Evolutionary conservation across 1,284 basidiomycete genomes (phyloP).

Genomic region (Cutaneotrichosporon mucoides): DNA sequence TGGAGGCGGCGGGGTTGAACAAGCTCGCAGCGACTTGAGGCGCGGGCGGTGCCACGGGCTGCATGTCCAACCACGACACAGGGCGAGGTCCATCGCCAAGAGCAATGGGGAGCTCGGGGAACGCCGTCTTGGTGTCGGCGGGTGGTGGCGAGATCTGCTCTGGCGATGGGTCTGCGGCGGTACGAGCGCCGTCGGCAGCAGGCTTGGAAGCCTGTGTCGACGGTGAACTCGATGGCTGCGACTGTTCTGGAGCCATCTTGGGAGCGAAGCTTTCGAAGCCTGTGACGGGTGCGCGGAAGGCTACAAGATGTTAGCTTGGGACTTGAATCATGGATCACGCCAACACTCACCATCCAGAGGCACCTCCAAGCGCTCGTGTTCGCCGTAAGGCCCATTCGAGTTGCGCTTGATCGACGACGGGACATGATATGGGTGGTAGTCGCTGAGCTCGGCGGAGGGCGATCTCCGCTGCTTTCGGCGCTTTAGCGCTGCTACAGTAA

Average conservation of each 20-base stretch:
- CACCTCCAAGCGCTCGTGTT: background rate
- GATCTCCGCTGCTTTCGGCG: background rate
- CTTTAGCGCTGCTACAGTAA: background rate
- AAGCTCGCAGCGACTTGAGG: background rate
- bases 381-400: background rate
- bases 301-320: background rate
- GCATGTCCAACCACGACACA: background rate
- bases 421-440: constrained; percentile 4
- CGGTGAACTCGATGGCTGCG: background rate
- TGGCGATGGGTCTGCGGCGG: background rate
- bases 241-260: too few species aligned
- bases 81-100: background rate
- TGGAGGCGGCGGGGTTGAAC: background rate
- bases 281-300: background rate
- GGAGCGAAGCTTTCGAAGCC: too few species aligned
- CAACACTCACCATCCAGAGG: background rate
- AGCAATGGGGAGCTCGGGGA: background rate
- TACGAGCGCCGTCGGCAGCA: background rate
- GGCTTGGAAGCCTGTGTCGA: background rate
- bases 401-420: background rate
- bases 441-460: constrained; percentile 2
- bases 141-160: background rate
- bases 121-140: background rate
- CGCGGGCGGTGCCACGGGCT: background rate
- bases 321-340: too few species aligned